Base-by-base conservation (phyloP, 495 filamentous ascomycete genomes). In the Aspergillus kassunensis region DNA sequence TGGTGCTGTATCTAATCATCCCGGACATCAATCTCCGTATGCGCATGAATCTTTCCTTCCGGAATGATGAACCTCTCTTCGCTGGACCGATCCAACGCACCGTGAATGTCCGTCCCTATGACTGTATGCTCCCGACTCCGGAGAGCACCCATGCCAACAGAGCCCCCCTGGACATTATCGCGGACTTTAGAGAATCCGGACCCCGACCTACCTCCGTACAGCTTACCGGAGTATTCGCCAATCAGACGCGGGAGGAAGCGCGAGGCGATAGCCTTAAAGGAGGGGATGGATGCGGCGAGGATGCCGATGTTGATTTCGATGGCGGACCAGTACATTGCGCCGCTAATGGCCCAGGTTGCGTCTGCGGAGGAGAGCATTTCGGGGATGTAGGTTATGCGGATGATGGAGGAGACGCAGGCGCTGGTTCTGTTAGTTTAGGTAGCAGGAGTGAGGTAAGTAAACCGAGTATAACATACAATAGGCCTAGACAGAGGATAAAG, bases 271-370 rank as follows among this genome's bases (percentile, higher is more conserved):
- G 70, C 68, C 25, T 73, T 73, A 59, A 72, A 72, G 35, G 69
- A 69, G 3, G 71, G 71, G 23, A 74, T 72, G 24, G 67, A 74
- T 29, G 66, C 57, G 20, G 66, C 64, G 39, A 74, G 57, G 43
- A 74, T 69, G 36, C 66, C 71, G 48, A 74, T 53, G 61, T 74
- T 71, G 57, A 68, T 70, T 37, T 74, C 71, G 47, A 74, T 69
- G 16, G 67, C 65, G 24, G 71, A 74, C 71, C 71, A 74, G 55
- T 71, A 71, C 70, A 73, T 73, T 31, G 70, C 66, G 34, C 62
- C 68, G 53, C 61, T 67, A 52, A 70, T 69, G 25, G 61, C 71
- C 55, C 67, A 71, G 30, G 70, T 73, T 19, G 57, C 53, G 45
- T 74, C 71, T 4, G 56, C 15, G 5, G 66, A 66, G 18, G 46